Evolutionary conservation across 345 rosid genomes (phyloP).

Genomic region (Camelina sativa): DNA sequence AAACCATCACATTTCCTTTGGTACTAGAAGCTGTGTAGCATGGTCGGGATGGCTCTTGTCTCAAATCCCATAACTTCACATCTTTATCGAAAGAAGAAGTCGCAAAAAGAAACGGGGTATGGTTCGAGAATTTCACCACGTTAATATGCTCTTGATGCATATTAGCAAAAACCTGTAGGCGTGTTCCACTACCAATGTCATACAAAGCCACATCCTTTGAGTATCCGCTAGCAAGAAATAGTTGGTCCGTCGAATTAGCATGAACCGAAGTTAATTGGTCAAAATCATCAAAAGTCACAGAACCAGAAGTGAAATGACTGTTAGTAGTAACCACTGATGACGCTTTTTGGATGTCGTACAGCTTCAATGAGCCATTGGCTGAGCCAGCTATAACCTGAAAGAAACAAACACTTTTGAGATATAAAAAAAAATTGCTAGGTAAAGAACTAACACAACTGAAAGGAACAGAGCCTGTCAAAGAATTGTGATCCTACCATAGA

Average conservation of each 20-base stretch:
- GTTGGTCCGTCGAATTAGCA: conserved; percentile 81
- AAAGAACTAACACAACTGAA: conserved; percentile 23
- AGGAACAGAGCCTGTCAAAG: not conserved
- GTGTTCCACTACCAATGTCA: conserved; percentile 76
- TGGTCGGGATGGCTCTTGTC: conserved; percentile 75
- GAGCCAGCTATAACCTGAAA: conserved; percentile 95
- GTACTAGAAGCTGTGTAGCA: conserved; percentile 84
- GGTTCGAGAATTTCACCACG: conserved; percentile 92
- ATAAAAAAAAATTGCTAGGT: not conserved
- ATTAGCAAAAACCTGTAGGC: conserved; percentile 72
- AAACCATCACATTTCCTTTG: conserved; percentile 95
- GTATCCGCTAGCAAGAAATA: conserved; percentile 94
- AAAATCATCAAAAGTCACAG: conserved; percentile 80
- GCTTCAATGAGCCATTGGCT: conserved; percentile 83
- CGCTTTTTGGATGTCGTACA: conserved; percentile 67
- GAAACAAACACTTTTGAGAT: conserved; percentile 1
- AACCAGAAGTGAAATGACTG: conserved; percentile 44
- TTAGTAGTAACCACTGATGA: conserved; percentile 46
- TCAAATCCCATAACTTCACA: conserved; percentile 91
- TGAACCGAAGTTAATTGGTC: conserved; percentile 94
- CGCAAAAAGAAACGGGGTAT: conserved; percentile 83
- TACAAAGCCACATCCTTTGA: conserved; percentile 85
- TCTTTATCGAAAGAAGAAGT: conserved; percentile 97
- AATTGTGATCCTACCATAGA: conserved; percentile 57
- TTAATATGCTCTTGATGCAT: conserved; percentile 94